Evolutionary conservation across 129 eudicot species (phyloP).

Genomic region (Kitagawia praeruptora): DNA sequence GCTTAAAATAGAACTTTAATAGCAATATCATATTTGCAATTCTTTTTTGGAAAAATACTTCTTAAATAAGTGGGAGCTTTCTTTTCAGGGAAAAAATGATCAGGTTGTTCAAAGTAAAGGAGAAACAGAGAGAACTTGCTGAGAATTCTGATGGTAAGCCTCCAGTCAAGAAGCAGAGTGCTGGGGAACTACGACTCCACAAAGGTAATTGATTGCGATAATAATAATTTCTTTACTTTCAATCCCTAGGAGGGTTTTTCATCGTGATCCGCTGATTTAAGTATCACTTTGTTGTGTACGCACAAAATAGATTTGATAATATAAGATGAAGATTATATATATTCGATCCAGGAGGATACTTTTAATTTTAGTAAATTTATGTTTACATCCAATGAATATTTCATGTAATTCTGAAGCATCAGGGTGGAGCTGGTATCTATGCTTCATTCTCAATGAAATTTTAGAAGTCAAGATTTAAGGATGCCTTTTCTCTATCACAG

Average conservation of each 20-base stretch:
- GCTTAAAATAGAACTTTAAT: not conserved
- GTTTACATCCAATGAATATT: not conserved
- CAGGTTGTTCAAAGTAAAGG: slow-evolving; percentile 27
- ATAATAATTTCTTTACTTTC: not conserved
- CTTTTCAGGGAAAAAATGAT: slow-evolving; percentile 14
- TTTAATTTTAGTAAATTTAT: not conserved
- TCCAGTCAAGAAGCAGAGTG: slow-evolving; percentile 30
- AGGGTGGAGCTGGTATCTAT: not conserved
- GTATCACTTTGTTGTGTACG: not conserved
- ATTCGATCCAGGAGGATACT: not conserved
- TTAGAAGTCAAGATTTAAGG: not conserved
- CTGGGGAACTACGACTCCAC: slow-evolving; percentile 32
- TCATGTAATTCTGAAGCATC: not conserved
- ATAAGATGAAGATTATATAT: not conserved
- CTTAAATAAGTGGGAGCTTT: not conserved
- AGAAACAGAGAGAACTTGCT: slow-evolving; percentile 27
- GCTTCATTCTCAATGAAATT: not conserved
- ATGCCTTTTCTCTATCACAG: not conserved
- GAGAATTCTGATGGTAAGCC: slow-evolving; percentile 30
- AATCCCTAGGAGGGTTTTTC: not conserved
- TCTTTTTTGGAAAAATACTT: not conserved
- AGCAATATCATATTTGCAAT: not conserved
- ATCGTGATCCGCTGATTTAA: not conserved
- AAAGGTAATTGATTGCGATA: slow-evolving; percentile 15
- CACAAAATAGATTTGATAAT: not conserved